A percentile compares a stretch with the other conserved stretches of the same genome.
These are phyloP conservation scores for Candida berthetii DNA, from an alignment of 805 yeast genomes.

Conservation along the genomic window DNA sequence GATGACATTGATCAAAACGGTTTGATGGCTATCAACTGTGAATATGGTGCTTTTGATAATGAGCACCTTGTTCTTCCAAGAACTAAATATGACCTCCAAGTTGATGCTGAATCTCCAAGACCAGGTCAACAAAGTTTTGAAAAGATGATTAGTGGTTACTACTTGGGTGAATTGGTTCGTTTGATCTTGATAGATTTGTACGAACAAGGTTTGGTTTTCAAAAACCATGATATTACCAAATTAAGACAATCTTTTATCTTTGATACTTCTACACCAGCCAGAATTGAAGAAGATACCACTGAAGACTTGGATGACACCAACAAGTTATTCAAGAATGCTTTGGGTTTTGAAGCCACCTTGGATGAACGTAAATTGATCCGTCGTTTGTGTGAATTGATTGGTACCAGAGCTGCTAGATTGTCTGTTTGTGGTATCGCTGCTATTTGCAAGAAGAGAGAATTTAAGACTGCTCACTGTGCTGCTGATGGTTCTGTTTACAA, in stretches of 20 bases:
- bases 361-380: slow-evolving; percentile 82
- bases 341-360: slow-evolving; percentile 59
- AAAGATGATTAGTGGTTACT: slow-evolving; percentile 96
- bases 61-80: slow-evolving; percentile 82
- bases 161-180: slow-evolving; percentile 88
- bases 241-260: slow-evolving; percentile 62
- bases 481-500: slow-evolving; percentile 97
- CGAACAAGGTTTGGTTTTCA: slow-evolving; percentile 59
- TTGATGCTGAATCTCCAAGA: slow-evolving; percentile 86
- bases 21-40: slow-evolving; percentile 96
- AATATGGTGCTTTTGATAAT: slow-evolving; percentile 96
- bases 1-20: slow-evolving; percentile 56
- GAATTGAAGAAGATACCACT: slow-evolving; percentile 83
- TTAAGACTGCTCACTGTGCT: slow-evolving; percentile 78
- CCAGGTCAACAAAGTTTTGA: slow-evolving; percentile 95
- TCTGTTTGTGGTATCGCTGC: slow-evolving; percentile 96
- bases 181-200: slow-evolving; percentile 69
- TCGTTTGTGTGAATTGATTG: slow-evolving; percentile 78
- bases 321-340: slow-evolving; percentile 51
- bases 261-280: slow-evolving; percentile 87
- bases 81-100: slow-evolving; percentile 76
- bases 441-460: slow-evolving; percentile 78
- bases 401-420: slow-evolving; percentile 88
- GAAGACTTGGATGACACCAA: slow-evolving; percentile 66
- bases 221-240: slow-evolving; percentile 58